These are phyloP conservation scores for Aspergillus pseudonomiae DNA, from an alignment of 2,329 filamentous ascomycete species.

Conservation along the genomic window DNA sequence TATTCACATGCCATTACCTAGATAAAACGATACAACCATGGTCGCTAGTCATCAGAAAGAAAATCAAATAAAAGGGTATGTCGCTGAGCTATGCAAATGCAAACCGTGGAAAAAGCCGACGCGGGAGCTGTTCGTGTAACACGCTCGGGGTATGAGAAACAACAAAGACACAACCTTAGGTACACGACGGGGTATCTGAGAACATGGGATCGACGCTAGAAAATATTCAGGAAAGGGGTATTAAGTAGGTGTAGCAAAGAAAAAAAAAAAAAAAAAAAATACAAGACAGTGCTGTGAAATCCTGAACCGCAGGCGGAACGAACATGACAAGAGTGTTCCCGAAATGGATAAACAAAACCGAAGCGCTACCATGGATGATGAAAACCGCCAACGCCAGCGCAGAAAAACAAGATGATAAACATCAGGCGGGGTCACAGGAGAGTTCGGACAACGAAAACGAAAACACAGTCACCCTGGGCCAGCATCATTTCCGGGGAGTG, in stretches of 20 bases:
- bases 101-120: constrained; percentile 14
- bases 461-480: neutral
- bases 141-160: constrained; percentile 26
- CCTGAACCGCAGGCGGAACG: constrained; percentile 6
- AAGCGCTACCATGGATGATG: neutral
- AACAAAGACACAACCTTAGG: constrained; percentile 12
- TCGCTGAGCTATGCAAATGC: constrained; percentile 25
- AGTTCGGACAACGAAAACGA: neutral
- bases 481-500: neutral
- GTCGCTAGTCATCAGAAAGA: neutral
- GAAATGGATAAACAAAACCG: constrained; percentile 16
- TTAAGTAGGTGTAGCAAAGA: too few species aligned
- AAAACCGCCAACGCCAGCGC: constrained; percentile 14
- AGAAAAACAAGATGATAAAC: constrained; percentile 11
- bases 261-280: constrained; percentile 2
- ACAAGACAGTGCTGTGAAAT: neutral
- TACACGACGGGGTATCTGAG: constrained; percentile 29
- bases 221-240: neutral
- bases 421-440: neutral
- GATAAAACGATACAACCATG: constrained; percentile 1
- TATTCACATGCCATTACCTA: constrained; percentile 9
- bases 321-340: constrained; percentile 9
- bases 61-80: constrained; percentile 21
- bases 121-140: constrained; percentile 24
- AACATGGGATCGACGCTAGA: constrained; percentile 9